Evolutionary conservation across 1,139 yeast genomes (phyloP), one percentile per base, ranked within the genome.

Genomic region (Taphrina wiesneri): DNA sequence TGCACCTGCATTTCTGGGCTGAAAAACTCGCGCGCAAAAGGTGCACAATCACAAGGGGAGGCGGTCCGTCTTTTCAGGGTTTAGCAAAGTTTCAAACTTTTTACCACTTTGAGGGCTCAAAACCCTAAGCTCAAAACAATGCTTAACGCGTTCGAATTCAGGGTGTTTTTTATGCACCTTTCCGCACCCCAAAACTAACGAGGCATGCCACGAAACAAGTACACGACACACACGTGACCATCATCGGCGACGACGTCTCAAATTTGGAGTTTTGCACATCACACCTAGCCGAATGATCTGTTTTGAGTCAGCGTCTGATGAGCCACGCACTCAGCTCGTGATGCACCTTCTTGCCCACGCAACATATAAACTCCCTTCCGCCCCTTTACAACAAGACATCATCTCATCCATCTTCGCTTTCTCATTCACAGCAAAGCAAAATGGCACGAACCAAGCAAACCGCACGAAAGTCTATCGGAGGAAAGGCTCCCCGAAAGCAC

Each of bases 401-500:
- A 39, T 39, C 43, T 39, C 49, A 45, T 45, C 54, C 59, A 36
- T 54, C 59, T 41, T 54, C 28, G 56, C 45, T 52, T 34, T 7
- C 30, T 19, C 45, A 6, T 28, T 32, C 45, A 30, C 45, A 49
- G 54, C 54, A 25, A 49, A 26, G 36, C 54, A 56, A 59, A 39
- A 60, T 52, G 97, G 97, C 97, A 80, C 91, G 97, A 88, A 91
- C 97, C 73, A 91, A 92, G 83, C 96, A 92, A 85, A 91, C 97
- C 73, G 97, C 97, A 78, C 90, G 97, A 87, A 91, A 91, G 83
- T 90, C 97, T 75, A 90, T 97, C 77, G 97, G 97, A 87, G 98
- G 98, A 84, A 92, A 92, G 82, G 97, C 97, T 72, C 98, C 98
- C 85, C 90, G 98, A 88, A 92, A 92, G 85, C 97, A 91, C 83